These are phyloP conservation scores for Fusarium mexicanum DNA, from an alignment of 2,329 filamentous ascomycete genomes.

Conservation along the genomic window DNA sequence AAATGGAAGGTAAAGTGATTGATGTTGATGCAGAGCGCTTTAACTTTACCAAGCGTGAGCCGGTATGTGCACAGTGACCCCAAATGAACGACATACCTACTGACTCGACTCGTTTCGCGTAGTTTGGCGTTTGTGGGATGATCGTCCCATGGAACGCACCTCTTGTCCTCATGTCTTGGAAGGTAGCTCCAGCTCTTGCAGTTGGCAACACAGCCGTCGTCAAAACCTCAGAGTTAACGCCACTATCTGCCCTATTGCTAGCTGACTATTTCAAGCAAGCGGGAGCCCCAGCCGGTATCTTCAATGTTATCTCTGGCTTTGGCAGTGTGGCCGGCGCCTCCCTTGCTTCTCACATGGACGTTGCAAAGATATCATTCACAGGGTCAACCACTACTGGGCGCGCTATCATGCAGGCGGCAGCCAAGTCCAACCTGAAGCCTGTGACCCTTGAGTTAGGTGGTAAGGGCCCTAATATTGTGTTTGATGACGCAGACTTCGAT, in stretches of 20 bases:
- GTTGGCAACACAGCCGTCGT: not conserved
- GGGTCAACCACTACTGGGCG: not conserved
- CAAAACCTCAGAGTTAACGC: not conserved
- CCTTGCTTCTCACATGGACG: not conserved
- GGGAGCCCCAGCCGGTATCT: not conserved
- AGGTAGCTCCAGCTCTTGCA: not conserved
- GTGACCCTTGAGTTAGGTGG: not conserved
- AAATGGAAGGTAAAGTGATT: not conserved
- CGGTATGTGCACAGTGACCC: not conserved
- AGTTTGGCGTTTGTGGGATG: not conserved
- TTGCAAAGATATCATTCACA: not conserved
- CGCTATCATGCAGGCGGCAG: not conserved
- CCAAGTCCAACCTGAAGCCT: not conserved
- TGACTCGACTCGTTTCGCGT: fast-evolving
- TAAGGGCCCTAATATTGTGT: not conserved
- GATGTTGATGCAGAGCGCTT: not conserved
- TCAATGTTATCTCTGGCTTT: not conserved
- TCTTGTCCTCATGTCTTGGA: not conserved
- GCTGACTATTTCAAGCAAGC: not conserved
- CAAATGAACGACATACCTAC: fast-evolving
- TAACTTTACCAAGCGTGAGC: not conserved
- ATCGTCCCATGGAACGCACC: not conserved
- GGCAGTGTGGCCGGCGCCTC: fast-evolving
- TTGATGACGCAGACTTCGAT: not conserved
- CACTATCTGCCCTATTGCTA: not conserved